Evolutionary conservation across 306 rosid genomes (phyloP).

Genomic region (Lathyrus oleraceus): DNA sequence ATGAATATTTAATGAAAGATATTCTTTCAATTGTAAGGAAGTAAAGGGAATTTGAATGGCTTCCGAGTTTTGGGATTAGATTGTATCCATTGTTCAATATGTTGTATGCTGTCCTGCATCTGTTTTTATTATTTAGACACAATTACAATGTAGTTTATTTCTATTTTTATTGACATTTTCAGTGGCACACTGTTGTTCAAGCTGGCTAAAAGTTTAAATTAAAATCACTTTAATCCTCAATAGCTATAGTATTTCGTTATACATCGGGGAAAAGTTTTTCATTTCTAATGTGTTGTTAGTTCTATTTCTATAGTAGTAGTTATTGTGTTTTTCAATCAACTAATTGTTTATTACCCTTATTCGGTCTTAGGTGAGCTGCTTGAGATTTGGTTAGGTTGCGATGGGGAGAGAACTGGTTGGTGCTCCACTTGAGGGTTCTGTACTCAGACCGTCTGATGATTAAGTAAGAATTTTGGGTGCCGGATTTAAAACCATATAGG

Average conservation of each 20-base stretch:
- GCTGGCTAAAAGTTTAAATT: neutral
- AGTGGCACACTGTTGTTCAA: neutral
- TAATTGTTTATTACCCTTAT: too few relatives aligned
- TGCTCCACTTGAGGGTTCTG: too few relatives aligned
- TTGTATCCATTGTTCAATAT: slow-evolving; percentile 19
- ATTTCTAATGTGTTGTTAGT: too few relatives aligned
- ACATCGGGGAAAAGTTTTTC: too few relatives aligned
- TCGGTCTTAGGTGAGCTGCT: too few relatives aligned
- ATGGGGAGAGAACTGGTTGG: too few relatives aligned
- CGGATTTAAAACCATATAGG: too few relatives aligned
- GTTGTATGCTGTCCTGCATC: neutral
- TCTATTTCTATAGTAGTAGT: too few relatives aligned
- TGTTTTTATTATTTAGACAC: neutral
- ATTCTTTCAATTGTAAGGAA: slow-evolving; percentile 17
- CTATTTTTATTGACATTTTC: slow-evolving; percentile 11
- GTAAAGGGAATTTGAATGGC: neutral
- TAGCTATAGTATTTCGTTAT: neutral
- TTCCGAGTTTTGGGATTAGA: neutral
- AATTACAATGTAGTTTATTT: slow-evolving; percentile 19
- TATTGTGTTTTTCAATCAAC: too few relatives aligned
- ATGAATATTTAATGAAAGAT: slow-evolving; percentile 9
- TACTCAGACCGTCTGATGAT: too few relatives aligned
- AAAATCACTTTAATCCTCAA: neutral
- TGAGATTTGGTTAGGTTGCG: too few relatives aligned
- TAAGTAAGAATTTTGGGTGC: too few relatives aligned